Evolutionary conservation across 2,329 filamentous ascomycete species (phyloP), one percentile per base, ranked within the genome.

Genomic region (Sordariomycetes sp.): DNA sequence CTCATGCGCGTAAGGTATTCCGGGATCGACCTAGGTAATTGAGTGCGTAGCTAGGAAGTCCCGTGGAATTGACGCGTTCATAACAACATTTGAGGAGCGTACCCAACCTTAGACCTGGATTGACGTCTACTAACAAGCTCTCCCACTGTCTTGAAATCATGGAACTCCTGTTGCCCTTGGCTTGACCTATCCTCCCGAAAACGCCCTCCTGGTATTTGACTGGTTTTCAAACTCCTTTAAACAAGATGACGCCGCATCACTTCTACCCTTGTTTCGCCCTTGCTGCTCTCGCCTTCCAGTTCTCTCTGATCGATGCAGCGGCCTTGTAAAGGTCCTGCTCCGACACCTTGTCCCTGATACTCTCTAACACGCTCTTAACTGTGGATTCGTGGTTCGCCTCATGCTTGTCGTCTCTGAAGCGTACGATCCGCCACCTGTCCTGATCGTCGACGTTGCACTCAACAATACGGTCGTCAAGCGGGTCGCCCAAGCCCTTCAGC

Each of bases 391-490:
- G 88, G 50, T 98, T 98, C 0, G 85, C 87, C 45, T 94, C 82
- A 19, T 69, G 66, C 62, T 98, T 98, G 58, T 98, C 92, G 49
- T 96, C 88, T 34, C 92, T 74, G 58, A 95, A 90, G 20, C 88
- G 79, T 46, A 92, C 81, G 55, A 86, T 85, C 38, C 87, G 77
- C 92, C 92, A 98, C 16, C 79, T 67, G 14, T 74, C 74, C 37
- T 79, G 58, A 2, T 75, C 66, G 50, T 94, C 86, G 58, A 86
- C 77, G 50, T 78, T 86, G 54, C 87, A 95, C 61, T 98, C 92
- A 35, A 96, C 82, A 39, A 98, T 83, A 33, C 84, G 72, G 42
- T 90, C 82, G 50, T 94, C 76, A n/a, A 96, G 66, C 12, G 85
- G 82, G 45, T 88, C 74, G 21, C 72, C 64, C 34, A 88, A 61